Base-by-base conservation (phyloP, 139 green algal genomes). In the Parachlorella kessleri region DNA sequence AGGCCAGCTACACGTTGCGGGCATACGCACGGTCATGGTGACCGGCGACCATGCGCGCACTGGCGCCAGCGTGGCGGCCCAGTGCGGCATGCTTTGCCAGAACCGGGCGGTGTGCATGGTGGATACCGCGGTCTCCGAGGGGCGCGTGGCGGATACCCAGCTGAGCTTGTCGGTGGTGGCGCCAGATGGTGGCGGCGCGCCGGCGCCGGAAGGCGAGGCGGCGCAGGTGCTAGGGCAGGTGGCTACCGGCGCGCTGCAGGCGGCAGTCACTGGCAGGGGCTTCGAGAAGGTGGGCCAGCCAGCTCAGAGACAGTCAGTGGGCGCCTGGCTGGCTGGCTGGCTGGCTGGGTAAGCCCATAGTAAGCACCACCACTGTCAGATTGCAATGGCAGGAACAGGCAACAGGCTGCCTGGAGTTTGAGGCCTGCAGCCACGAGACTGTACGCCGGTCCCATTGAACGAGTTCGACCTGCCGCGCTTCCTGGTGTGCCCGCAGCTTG, bases 1-100 rank as follows among this genome's bases (percentile, higher is more conserved):
- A 23, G 40, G 55, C 1, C 77, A 82, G 71, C 93, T 98, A 69
- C 63, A 79, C 23, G 82, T 86, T 14, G 87, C 85, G 33, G 92
- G 85, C 72, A 96, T 98, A 81, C 90, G 95, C 80, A 89, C 97
- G 68, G 88, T 98, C 7, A 97, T 97, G 94, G 96, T 97, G 83
- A 98, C 94, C 2, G 95, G 94, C 26, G 93, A 98, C 70, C 90
- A 94, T 4, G 86, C 93, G 1, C 86, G 96, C 24, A 98, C 96
- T 2, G 94, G 93, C 1, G 95, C 92, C 77, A 90, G 91, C 75
- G 90, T 91, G 53, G 93, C 92, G 2, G 37, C 40, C 28, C 82
- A 93, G 66, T 91, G 98, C 66, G 91, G 97, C 88, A 98, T 99
- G 54, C 84, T 96, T 33, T 79, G 70, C 63, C 73, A 66, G 4